Evolutionary conservation across 495 filamentous ascomycete genomes (phyloP), one percentile per base, ranked within the genome.

Genomic region (Neurospora sp.): DNA sequence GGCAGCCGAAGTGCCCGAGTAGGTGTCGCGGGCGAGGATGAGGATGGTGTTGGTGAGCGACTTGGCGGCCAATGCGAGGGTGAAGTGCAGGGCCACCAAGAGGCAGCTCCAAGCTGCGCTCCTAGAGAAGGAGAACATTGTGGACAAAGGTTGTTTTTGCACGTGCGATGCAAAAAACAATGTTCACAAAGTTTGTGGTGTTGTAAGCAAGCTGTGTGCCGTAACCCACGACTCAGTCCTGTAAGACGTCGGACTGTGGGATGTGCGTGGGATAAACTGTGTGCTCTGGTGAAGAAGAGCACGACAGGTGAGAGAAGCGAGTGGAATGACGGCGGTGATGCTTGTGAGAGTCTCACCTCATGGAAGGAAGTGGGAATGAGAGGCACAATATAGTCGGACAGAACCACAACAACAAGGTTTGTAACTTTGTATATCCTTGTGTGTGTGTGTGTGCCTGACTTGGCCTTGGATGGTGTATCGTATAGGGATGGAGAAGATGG

Each of bases 11-110:
- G 71, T 73, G 8, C 85, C 86, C 2, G 85, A 80, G 4, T 82
- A 77, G 69, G 78, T 68, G 75, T 89, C 87, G 69, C 81, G 82
- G 22, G 88, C 87, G 73, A 90, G 84, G n/a, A 90, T 79, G 68
- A 90, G 81, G 69, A 90, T 85, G 65, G 87, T 89, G 76, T 81
- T 74, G 38, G 74, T 75, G 44, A 82, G 72, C 20, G 76, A 76
- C 37, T 73, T 65, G 40, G 75, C 76, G 38, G 73, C 76, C n/a
- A 69, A 44, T 4, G 69, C 59, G 7, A 72, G 41, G 53, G 53
- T 61, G 27, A 61, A 35, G 53, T 61, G 53, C 53, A 61, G 53
- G 27, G 53, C 53, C 53, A 61, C 53, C 53, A 61, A 61, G 53
- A 61, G 53, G 53, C 53, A 61, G 53, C 53, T 61, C 53, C 53